Conservation (phyloP, 306 rosid genomes). For the Trifolium repens region DNA sequence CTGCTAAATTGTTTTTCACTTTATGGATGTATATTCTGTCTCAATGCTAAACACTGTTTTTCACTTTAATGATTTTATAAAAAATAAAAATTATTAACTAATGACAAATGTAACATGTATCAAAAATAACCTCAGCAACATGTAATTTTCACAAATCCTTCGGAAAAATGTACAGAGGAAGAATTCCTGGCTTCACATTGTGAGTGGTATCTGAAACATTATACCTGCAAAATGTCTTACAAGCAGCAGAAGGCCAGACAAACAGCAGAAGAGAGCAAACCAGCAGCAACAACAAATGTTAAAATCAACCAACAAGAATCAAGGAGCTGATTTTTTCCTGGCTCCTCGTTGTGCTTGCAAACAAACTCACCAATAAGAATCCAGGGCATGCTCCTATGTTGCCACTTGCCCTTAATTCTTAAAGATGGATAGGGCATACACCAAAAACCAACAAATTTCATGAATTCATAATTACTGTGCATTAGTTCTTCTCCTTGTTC, state of each 20-base stretch:
- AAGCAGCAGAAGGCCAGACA: slow-evolving; percentile 1
- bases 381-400: slow-evolving; percentile 21
- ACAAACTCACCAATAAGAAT: slow-evolving; percentile 16
- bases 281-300: slow-evolving; percentile 22
- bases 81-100: background rate
- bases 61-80: too few species aligned
- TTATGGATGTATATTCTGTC: slow-evolving; percentile 39
- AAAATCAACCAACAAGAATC: slow-evolving; percentile 9
- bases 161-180: background rate
- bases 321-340: slow-evolving; percentile 24
- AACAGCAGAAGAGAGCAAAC: slow-evolving; percentile 20
- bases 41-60: slow-evolving; percentile 32
- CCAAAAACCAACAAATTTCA: slow-evolving; percentile 18
- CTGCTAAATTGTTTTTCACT: slow-evolving; percentile 21
- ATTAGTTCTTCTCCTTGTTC: slow-evolving; percentile 11
- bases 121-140: slow-evolving; percentile 4
- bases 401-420: slow-evolving; percentile 8
- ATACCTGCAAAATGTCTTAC: slow-evolving; percentile 27
- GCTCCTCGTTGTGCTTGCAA: slow-evolving; percentile 25
- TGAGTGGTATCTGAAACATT: slow-evolving; percentile 9
- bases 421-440: slow-evolving; percentile 14
- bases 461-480: slow-evolving; percentile 18
- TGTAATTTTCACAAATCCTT: slow-evolving; percentile 28
- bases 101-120: slow-evolving; percentile 27
- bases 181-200: too few species aligned